Evolutionary conservation across 768 basidiomycete genomes (phyloP), one percentile per base, ranked within the genome.

Genomic region (Boletus edulis): DNA sequence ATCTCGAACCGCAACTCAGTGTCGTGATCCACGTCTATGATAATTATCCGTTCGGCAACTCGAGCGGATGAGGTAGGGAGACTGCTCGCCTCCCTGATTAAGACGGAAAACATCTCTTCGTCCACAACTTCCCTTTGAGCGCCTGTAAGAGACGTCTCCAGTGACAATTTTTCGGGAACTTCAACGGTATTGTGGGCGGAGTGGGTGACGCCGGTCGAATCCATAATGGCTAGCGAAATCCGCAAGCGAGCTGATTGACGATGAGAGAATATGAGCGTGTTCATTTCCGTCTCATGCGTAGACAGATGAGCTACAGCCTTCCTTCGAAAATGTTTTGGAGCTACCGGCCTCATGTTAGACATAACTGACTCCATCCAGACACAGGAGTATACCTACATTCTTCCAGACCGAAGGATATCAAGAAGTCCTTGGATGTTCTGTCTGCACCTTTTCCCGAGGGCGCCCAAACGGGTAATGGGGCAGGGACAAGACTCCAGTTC

Each of bases 401-500:
- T 72, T 91, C 90, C 12, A 94, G 71, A 13, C 90, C 89, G 62
- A 85, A 92, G 4, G 88, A 85, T 52, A 94, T 77, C 44, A 90
- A 69, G 62, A 93, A 91, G 62, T 94, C 91, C 60, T 85, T 91
- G 0, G 87, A 82, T 5, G 90, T 87, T 71, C 82, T 85, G 64
- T 92, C 91, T 9, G 86, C 82, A 27, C 88, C 87, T 70, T 89
- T 90, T 14, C 87, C 89, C 0, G 77, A 84, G 1, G 83, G 74
- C 24, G 86, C 80, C 38, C 89, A 89, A 39, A 75, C 72, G 14
- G 88, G 90, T 38, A 91, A 77, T 22, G 91, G 90, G 10, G 90
- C 87, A 32, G 90, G 88, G 41, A 87, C 81, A 34, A 94, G 72
- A 14, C 86, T 80, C 91, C 91, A 94, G 61, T 94, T 93, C 9